These are phyloP conservation scores for Neolentinus lepideus DNA, from an alignment of 1,284 basidiomycete genomes.

Conservation along the genomic window DNA sequence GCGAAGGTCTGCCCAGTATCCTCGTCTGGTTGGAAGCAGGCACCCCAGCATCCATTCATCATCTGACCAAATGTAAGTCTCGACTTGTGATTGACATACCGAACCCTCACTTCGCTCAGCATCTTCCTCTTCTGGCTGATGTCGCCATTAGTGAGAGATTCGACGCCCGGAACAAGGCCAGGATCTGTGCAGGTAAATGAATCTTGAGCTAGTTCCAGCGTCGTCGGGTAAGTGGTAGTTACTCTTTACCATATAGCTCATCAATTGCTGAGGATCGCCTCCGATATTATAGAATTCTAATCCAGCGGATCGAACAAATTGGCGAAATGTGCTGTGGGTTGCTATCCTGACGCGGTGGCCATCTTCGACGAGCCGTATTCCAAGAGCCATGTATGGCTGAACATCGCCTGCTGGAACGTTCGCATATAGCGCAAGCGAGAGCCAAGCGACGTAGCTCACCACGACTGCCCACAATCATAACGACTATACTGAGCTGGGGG, in stretches of 20 bases:
- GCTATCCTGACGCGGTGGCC: constrained; percentile 63
- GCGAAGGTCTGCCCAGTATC: constrained; percentile 37
- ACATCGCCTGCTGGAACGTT: constrained; percentile 46
- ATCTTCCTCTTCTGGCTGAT: constrained; percentile 38
- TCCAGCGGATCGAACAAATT: constrained; percentile 43
- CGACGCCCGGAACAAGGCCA: constrained; percentile 43
- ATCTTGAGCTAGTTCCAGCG: neutral
- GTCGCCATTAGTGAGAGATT: constrained; percentile 40
- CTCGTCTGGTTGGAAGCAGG: constrained; percentile 42
- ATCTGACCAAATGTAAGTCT: constrained; percentile 26
- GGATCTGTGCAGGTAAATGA: constrained; percentile 28
- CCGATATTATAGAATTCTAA: constrained; percentile 54
- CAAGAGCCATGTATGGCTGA: constrained; percentile 64
- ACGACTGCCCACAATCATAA: constrained; percentile 59
- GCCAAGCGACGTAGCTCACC: constrained; percentile 26
- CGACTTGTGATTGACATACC: neutral
- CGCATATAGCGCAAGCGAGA: neutral
- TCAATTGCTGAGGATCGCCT: constrained; percentile 51
- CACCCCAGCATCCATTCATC: constrained; percentile 51
- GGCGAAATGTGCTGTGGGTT: constrained; percentile 55
- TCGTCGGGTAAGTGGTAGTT: constrained; percentile 8
- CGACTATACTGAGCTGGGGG: constrained; percentile 48
- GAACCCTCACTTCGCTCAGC: constrained; percentile 29
- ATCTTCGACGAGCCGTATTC: constrained; percentile 40
- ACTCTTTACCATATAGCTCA: constrained; percentile 58